These are phyloP conservation scores for Kandelia obovata DNA, from an alignment of 345 rosid species.

Conservation along the genomic window DNA sequence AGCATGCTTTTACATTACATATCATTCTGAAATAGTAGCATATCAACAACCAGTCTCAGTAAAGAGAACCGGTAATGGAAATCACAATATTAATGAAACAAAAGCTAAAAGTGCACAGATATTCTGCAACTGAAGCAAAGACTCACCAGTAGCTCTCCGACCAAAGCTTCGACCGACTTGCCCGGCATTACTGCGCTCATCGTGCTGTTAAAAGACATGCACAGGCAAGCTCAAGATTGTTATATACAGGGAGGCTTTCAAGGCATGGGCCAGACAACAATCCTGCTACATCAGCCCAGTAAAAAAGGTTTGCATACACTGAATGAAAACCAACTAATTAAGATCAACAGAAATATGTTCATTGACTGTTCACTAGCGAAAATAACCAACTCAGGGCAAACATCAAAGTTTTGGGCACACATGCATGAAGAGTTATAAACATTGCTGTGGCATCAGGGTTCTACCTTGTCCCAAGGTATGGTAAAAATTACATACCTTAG, in stretches of 20 bases:
- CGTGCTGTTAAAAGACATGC: constrained; percentile 84
- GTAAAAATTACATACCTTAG: not conserved
- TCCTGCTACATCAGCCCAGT: constrained; percentile 50
- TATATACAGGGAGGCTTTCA: constrained; percentile 52
- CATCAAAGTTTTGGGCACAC: constrained; percentile 5
- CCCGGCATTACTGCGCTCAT: constrained; percentile 61
- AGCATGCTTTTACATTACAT: no score
- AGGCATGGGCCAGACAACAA: constrained; percentile 48
- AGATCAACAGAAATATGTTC: constrained; percentile 21
- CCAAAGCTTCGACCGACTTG: constrained; percentile 63
- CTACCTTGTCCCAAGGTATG: not conserved
- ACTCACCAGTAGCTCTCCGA: constrained; percentile 57
- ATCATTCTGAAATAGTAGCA: no score
- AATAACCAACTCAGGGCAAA: constrained; percentile 7
- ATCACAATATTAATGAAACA: not conserved
- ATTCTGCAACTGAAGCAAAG: constrained; percentile 2
- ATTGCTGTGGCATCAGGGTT: not conserved
- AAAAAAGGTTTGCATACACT: constrained; percentile 41
- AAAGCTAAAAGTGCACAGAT: not conserved
- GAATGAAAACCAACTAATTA: constrained; percentile 39
- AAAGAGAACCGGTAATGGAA: not conserved
- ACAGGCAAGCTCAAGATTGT: constrained; percentile 82
- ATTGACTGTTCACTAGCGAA: constrained; percentile 5
- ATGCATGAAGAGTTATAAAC: not conserved
- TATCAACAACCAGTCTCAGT: no score